These are phyloP conservation scores for Ustilago crameri DNA, from an alignment of 1,284 basidiomycete species.

Conservation along the genomic window DNA sequence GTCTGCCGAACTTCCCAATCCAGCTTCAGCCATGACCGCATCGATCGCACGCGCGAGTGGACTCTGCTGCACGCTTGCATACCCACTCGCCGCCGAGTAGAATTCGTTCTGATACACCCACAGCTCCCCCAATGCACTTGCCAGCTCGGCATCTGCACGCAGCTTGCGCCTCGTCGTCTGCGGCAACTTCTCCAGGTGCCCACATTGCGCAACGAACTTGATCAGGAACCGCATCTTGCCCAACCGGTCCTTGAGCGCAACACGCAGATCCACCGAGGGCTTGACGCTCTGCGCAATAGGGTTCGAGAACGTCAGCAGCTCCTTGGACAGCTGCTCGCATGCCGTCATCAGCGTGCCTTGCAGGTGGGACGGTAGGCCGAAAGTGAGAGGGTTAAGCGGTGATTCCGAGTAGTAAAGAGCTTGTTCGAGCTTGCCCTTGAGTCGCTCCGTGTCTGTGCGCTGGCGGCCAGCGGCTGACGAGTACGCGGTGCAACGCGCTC, in stretches of 20 bases:
- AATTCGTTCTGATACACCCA: constrained; percentile 83
- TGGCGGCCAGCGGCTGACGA: constrained; percentile 34
- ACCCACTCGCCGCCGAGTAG: constrained; percentile 17
- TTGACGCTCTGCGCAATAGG: constrained; percentile 35
- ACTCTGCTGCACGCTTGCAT: constrained; percentile 2
- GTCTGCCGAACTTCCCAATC: constrained; percentile 73
- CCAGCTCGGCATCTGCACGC: constrained; percentile 86
- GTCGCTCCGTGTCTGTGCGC: constrained; percentile 70
- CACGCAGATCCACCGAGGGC: constrained; percentile 75
- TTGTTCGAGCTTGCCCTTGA: constrained; percentile 86
- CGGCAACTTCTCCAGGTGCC: constrained; percentile 75
- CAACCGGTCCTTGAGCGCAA: constrained; percentile 81
- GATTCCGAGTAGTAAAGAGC: constrained; percentile 83
- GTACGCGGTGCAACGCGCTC: constrained; percentile 30
- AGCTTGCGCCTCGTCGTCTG: constrained; percentile 80
- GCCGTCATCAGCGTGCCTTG: constrained; percentile 79
- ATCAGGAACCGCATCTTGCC: constrained; percentile 83
- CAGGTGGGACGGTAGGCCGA: constrained; percentile 81
- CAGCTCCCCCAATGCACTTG: constrained; percentile 82
- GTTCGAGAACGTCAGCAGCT: constrained; percentile 62
- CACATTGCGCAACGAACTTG: constrained; percentile 75
- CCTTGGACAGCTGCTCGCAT: constrained; percentile 77
- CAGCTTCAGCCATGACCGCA: constrained; percentile 74
- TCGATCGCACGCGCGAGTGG: constrained; percentile 72
- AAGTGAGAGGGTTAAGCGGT: constrained; percentile 81